Evolutionary conservation across 2,329 filamentous ascomycete species (phyloP).

Genomic region (Sphaerulina vaccinii): DNA sequence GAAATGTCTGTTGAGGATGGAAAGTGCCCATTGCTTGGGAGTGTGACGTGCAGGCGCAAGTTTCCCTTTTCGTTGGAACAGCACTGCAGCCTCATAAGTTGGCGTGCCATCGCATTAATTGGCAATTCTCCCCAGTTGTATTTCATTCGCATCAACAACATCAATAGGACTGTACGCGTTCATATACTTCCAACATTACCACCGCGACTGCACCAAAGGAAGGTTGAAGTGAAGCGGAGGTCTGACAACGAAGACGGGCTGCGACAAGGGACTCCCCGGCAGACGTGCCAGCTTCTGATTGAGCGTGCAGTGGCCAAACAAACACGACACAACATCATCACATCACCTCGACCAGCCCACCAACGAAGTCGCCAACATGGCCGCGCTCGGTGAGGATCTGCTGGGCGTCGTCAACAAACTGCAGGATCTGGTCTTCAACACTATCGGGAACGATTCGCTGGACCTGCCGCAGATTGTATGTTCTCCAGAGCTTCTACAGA

Average conservation of each 20-base stretch:
- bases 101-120: background rate
- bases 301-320: background rate
- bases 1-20: too few relatives aligned
- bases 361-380: conserved; percentile 60
- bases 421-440: conserved; percentile 98
- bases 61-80: too few relatives aligned
- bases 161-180: background rate
- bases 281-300: too few relatives aligned
- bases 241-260: too few relatives aligned
- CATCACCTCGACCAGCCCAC: conserved; percentile 4
- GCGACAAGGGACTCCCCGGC: too few relatives aligned
- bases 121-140: background rate
- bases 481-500: conserved; percentile 28
- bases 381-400: conserved; percentile 91
- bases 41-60: too few relatives aligned
- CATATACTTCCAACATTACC: background rate
- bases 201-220: background rate
- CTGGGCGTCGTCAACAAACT: conserved; percentile 96
- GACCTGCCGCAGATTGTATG: conserved; percentile 96
- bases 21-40: too few relatives aligned
- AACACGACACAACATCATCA: background rate
- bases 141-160: background rate
- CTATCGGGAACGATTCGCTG: conserved; percentile 96
- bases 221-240: background rate
- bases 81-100: background rate